These are phyloP conservation scores for Aspergillus sp. DNA, from an alignment of 2,329 filamentous ascomycete species.

Conservation along the genomic window DNA sequence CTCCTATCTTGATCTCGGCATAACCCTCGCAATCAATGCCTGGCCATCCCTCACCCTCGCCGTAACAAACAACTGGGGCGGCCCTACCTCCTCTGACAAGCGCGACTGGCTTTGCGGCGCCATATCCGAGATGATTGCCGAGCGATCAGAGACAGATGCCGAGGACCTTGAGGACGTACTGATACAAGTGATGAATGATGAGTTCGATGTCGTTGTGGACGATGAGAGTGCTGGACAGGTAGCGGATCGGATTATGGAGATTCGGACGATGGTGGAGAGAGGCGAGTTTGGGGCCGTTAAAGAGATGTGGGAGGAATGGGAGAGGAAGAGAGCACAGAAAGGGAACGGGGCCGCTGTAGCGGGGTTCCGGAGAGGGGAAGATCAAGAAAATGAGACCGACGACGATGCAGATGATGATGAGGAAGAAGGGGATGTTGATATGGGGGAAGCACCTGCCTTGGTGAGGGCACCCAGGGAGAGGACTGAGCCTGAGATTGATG, in stretches of 20 bases:
- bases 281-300: constrained; percentile 68
- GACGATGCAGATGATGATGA: constrained; percentile 57
- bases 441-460: constrained; percentile 68
- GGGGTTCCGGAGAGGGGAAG: constrained; percentile 39
- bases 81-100: constrained; percentile 78
- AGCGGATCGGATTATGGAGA: constrained; percentile 68
- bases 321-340: constrained; percentile 38
- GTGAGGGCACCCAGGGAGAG: constrained; percentile 62
- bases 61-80: constrained; percentile 85
- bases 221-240: constrained; percentile 80
- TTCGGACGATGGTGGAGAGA: constrained; percentile 63
- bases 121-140: constrained; percentile 73
- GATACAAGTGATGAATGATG: constrained; percentile 88
- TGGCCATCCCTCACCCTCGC: constrained; percentile 89
- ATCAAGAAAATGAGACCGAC: constrained; percentile 59
- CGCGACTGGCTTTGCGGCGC: constrained; percentile 95
- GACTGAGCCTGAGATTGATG: constrained; percentile 69
- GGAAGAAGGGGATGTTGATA: constrained; percentile 61
- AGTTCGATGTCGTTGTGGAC: constrained; percentile 91
- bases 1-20: constrained; percentile 76
- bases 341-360: constrained; percentile 28
- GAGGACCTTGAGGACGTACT: constrained; percentile 82
- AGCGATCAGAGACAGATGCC: constrained; percentile 63
- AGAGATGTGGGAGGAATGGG: constrained; percentile 53
- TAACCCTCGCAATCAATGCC: constrained; percentile 79